Evolutionary conservation across 2,329 filamentous ascomycete species (phyloP), one percentile per base, ranked within the genome.

Genomic region (Botrytis aclada): DNA sequence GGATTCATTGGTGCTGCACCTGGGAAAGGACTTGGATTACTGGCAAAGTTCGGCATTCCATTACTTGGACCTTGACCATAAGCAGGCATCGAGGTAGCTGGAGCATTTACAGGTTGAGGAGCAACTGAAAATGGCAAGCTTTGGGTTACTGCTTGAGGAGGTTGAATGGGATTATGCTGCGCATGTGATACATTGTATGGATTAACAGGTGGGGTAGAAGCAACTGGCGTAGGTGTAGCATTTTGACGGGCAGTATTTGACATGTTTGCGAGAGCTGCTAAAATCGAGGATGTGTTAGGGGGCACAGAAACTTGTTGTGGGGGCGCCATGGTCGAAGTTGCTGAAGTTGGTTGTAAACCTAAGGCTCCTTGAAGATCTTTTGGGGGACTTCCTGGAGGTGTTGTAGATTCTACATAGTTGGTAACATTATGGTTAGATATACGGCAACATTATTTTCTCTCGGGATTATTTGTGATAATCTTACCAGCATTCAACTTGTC

Each of bases 251-350:
- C 92, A 70, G 69, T 58, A 10, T 70, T 70, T 18, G 69, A 61
- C 83, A 96, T 92, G 80, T 93, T 93, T 76, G 93, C 92, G 75
- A 96, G 87, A 62, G 92, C 92, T 81, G 93, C 92, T 82, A 95
- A 86, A 78, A 96, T 94, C 76, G 89, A 86, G 58, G 86, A 86
- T 47, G 86, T 88, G 77, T 88, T 91, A 74, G 85, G 86, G 71
- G 86, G 82, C 75, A 80, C 81, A 73, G 83, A 79, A 63, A 80
- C 80, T 34, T 86, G 83, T 56, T 84, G 86, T 72, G 86, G 82
- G 75, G 80, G 81, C 74, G 83, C 79, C 65, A 80, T 80, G 69
- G 81, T 80, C 37, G 86, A 84, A 47, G 84, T 79, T 70, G 81
- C 81, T 58, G 79, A 79, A 71, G 76, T 80, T 77, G 74, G 82